Conservation (phyloP, 257 asterid species). For the Jasminum sambac region DNA sequence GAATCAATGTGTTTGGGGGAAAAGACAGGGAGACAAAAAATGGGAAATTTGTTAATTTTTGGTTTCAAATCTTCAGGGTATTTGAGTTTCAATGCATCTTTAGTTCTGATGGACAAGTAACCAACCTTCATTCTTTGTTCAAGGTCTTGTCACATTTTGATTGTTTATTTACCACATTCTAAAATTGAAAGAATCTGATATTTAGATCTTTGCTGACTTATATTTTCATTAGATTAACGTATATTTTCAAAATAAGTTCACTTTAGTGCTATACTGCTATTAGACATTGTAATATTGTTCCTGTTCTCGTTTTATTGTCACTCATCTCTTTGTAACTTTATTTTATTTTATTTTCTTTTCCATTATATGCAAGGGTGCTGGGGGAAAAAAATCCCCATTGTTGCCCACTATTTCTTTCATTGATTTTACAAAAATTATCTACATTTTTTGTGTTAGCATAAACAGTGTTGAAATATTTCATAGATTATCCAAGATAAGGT, state of each 20-base stretch:
- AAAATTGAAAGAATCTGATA: background rate
- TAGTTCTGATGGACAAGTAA: background rate
- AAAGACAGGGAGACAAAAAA: background rate
- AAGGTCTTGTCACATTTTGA: background rate
- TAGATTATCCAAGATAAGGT: background rate
- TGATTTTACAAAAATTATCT: background rate
- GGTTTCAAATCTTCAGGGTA: background rate
- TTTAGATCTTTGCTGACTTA: background rate
- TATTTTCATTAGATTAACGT: background rate
- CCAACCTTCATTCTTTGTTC: background rate
- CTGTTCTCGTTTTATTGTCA: background rate
- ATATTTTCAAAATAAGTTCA: background rate
- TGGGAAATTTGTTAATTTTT: background rate
- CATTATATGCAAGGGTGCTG: background rate
- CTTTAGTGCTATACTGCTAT: background rate
- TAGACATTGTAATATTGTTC: background rate
- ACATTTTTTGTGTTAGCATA: background rate
- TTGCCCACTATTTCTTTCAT: background rate
- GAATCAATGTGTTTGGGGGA: background rate
- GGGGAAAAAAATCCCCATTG: background rate
- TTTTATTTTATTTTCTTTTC: background rate
- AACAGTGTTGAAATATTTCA: background rate
- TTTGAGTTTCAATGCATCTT: background rate
- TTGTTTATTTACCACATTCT: background rate
- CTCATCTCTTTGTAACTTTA: background rate